Evolutionary conservation across 1,284 basidiomycete genomes (phyloP).

Genomic region (Coriolopsis trogii): DNA sequence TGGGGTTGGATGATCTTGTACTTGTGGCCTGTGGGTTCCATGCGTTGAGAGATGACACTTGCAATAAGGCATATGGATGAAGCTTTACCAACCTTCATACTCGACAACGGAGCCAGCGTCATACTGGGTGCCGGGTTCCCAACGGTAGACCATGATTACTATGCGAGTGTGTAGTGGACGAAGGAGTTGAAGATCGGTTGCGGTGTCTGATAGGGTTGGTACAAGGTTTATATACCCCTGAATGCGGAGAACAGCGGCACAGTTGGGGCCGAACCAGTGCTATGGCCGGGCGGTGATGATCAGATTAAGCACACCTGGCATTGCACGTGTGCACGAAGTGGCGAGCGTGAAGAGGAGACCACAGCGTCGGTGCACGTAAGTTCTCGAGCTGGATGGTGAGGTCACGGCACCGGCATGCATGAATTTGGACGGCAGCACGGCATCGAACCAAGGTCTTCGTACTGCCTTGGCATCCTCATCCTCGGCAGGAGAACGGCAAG

Average conservation of each 20-base stretch:
- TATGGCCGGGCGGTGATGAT: slow-evolving; percentile 18
- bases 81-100: slow-evolving; percentile 68
- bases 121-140: slow-evolving; percentile 71
- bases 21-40: slow-evolving; percentile 44
- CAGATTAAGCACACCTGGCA: slow-evolving; percentile 13
- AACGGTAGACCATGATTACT: slow-evolving; percentile 45
- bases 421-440: no score
- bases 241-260: slow-evolving; percentile 1
- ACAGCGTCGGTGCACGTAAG: no score
- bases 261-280: slow-evolving; percentile 12
- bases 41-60: neutral
- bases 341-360: no score
- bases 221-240: slow-evolving; percentile 13
- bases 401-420: no score
- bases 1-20: slow-evolving; percentile 78
- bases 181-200: neutral
- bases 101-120: slow-evolving; percentile 55
- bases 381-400: no score
- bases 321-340: slow-evolving; percentile 17
- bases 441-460: no score
- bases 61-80: slow-evolving; percentile 1
- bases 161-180: slow-evolving; percentile 1
- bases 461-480: no score
- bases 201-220: slow-evolving; percentile 1
- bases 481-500: no score